Percentiles rank a stretch among this genome's conserved stretches.
Evolutionary conservation across 2,329 filamentous ascomycete genomes (phyloP).

Genomic region (Diplodia seriata): DNA sequence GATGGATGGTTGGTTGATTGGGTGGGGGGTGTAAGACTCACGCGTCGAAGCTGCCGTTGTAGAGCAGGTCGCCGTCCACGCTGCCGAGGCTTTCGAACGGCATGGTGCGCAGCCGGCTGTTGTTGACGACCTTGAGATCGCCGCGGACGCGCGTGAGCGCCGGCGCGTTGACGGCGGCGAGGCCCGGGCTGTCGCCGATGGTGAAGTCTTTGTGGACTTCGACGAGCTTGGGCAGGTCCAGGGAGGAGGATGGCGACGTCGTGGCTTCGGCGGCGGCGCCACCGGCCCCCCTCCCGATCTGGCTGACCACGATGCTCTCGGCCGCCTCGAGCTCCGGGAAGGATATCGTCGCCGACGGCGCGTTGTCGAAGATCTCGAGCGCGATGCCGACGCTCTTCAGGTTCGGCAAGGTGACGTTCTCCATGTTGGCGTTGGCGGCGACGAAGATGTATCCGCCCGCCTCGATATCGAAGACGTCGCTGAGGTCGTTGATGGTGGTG

Average conservation of each 20-base stretch:
- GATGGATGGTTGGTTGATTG: background rate
- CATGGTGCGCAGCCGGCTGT: background rate
- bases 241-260: background rate
- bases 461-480: conserved; percentile 5
- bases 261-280: no score
- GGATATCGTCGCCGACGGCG: background rate
- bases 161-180: background rate
- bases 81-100: conserved; percentile 8
- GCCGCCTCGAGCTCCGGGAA: conserved; percentile 10
- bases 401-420: conserved; percentile 3
- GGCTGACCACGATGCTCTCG: background rate
- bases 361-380: conserved; percentile 7
- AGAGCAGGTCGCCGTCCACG: background rate
- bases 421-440: background rate
- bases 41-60: background rate
- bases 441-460: background rate
- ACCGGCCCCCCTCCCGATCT: background rate
- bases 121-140: background rate
- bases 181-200: background rate
- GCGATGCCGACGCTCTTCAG: background rate
- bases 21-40: background rate
- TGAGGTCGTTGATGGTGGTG: background rate
- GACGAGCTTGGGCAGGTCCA: conserved; percentile 3
- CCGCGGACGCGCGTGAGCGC: background rate
- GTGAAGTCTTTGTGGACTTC: background rate